Percentiles rank a stretch among this genome's conserved stretches.
These are phyloP conservation scores for Trypanosoma caninum DNA, from an alignment of 208 protist species.

Conservation along the genomic window DNA sequence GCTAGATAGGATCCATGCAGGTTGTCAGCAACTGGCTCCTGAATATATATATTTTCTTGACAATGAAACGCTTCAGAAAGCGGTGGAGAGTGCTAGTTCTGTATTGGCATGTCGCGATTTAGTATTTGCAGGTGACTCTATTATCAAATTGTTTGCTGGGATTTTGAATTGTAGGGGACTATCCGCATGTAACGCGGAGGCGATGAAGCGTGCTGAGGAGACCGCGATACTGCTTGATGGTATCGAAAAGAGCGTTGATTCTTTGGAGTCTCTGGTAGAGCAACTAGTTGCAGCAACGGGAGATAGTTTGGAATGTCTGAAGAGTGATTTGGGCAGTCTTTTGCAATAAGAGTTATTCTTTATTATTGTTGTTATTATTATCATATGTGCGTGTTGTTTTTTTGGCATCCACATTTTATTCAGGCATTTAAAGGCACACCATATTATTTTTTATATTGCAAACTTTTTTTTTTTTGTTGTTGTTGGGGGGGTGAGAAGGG, in stretches of 20 bases:
- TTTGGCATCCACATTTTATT: too few relatives aligned
- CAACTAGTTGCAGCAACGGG: not conserved
- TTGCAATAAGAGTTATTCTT: conserved; percentile 4
- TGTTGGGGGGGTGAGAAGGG: too few relatives aligned
- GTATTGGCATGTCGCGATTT: conserved; percentile 4
- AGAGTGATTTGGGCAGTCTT: conserved; percentile 4
- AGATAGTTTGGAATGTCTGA: not conserved
- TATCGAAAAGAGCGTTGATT: conserved; percentile 11
- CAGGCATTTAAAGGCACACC: not conserved
- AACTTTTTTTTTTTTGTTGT: not conserved
- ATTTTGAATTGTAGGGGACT: not conserved
- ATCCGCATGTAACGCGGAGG: not conserved
- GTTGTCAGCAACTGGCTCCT: not conserved
- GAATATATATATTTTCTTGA: not conserved
- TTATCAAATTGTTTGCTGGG: not conserved
- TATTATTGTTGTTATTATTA: not conserved
- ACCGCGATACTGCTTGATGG: conserved; percentile 18
- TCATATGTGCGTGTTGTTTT: not conserved
- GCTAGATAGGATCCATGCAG: not conserved
- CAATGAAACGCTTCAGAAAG: conserved; percentile 6
- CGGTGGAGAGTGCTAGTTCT: not conserved
- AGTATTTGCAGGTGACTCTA: conserved; percentile 7
- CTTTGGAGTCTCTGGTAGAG: conserved; percentile 8
- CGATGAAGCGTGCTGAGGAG: conserved; percentile 4
- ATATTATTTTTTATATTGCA: not conserved